Conservation (phyloP, 1,139 yeast species). For the Yamadazyma diddensiae region DNA sequence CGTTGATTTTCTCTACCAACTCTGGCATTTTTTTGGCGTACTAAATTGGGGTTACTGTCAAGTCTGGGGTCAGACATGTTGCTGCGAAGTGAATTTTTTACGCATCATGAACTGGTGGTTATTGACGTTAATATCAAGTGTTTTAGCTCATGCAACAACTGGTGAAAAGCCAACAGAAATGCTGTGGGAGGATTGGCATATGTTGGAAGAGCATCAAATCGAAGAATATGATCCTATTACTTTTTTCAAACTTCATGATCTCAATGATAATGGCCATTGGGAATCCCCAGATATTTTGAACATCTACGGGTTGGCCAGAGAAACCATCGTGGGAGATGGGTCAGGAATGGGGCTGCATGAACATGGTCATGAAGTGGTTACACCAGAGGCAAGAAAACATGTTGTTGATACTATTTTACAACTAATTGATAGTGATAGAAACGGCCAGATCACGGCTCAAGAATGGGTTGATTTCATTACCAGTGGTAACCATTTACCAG, state of each 20-base stretch:
- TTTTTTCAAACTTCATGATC: slow-evolving; percentile 83
- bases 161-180: slow-evolving; percentile 45
- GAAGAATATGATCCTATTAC: slow-evolving; percentile 71
- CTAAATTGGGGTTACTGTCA: slow-evolving; percentile 13
- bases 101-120: slow-evolving; percentile 1
- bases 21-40: slow-evolving; percentile 23
- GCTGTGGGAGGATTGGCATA: slow-evolving; percentile 83
- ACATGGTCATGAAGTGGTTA: slow-evolving; percentile 50
- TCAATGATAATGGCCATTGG: slow-evolving; percentile 50
- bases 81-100: neutral
- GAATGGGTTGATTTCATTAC: slow-evolving; percentile 70
- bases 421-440: slow-evolving; percentile 64
- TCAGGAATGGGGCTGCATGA: slow-evolving; percentile 85
- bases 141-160: slow-evolving; percentile 19
- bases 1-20: slow-evolving; percentile 40
- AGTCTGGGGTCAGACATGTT: neutral
- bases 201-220: slow-evolving; percentile 81
- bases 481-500: slow-evolving; percentile 77
- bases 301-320: slow-evolving; percentile 75
- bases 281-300: slow-evolving; percentile 67
- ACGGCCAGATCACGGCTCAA: slow-evolving; percentile 59
- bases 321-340: slow-evolving; percentile 79
- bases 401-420: slow-evolving; percentile 56
- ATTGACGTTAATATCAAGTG: slow-evolving; percentile 8
- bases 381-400: slow-evolving; percentile 53